These are phyloP conservation scores for Reutealis trisperma DNA, from an alignment of 345 rosid genomes.

Conservation along the genomic window DNA sequence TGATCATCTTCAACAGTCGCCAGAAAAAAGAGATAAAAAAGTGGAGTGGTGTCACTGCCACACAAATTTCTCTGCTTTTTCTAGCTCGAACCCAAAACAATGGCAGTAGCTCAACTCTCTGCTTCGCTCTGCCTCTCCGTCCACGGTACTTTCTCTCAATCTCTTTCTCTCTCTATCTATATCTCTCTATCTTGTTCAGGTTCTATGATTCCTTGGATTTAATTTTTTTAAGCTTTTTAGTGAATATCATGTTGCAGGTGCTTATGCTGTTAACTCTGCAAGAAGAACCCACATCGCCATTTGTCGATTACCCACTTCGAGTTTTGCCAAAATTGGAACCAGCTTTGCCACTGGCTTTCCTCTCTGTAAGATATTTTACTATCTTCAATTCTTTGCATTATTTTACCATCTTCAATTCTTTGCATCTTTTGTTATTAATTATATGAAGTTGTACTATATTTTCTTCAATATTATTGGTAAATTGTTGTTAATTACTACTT, in stretches of 20 bases:
- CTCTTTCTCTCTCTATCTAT: neutral
- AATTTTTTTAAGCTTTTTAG: neutral
- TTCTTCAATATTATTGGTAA: neutral
- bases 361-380: conserved; percentile 42
- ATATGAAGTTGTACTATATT: neutral
- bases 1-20: conserved; percentile 8
- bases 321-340: conserved; percentile 32
- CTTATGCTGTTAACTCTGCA: conserved; percentile 28
- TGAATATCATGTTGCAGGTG: conserved; percentile 36
- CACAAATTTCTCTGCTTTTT: neutral
- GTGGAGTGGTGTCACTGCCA: conserved; percentile 15
- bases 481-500: neutral
- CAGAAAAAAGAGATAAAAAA: neutral
- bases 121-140: conserved; percentile 53
- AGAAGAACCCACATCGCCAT: conserved; percentile 20
- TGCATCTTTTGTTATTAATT: neutral
- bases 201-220: neutral
- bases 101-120: conserved; percentile 47
- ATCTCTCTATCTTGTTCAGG: no score
- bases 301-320: conserved; percentile 37
- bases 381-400: neutral
- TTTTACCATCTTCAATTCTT: neutral
- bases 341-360: conserved; percentile 66
- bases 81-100: neutral
- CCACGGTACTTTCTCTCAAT: conserved; percentile 36